Conservation (phyloP, 2,329 filamentous ascomycete species). For the Stylonectria norvegica region DNA sequence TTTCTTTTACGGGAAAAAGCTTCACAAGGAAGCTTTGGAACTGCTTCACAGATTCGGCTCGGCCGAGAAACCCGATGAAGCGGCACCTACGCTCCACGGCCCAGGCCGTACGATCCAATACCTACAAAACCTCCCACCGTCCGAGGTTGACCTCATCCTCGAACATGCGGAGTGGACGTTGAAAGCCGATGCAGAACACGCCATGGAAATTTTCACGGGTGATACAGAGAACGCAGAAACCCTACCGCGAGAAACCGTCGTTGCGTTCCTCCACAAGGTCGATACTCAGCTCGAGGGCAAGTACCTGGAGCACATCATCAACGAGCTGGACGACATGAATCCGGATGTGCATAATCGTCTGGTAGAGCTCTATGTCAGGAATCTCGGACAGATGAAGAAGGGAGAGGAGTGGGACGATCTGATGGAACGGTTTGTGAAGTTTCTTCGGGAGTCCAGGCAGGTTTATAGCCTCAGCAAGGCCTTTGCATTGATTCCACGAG, state of each 20-base stretch:
- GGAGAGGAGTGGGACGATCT: slow-evolving; percentile 53
- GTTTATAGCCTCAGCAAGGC: slow-evolving; percentile 75
- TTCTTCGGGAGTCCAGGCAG: slow-evolving; percentile 71
- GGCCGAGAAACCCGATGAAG: slow-evolving; percentile 47
- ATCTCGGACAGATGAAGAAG: slow-evolving; percentile 45
- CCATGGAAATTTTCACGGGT: slow-evolving; percentile 89
- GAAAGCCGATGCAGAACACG: slow-evolving; percentile 64
- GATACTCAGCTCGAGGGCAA: slow-evolving; percentile 68
- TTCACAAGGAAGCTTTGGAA: slow-evolving; percentile 83
- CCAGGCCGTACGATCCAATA: slow-evolving; percentile 83
- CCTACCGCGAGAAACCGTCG: slow-evolving; percentile 71
- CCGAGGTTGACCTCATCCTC: slow-evolving; percentile 84
- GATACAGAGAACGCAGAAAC: slow-evolving; percentile 95
- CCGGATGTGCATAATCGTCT: slow-evolving; percentile 85
- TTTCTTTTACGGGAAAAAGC: slow-evolving; percentile 91
- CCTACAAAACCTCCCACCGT: slow-evolving; percentile 81
- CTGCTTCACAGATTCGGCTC: slow-evolving; percentile 78
- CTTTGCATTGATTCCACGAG: slow-evolving; percentile 71
- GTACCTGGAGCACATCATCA: slow-evolving; percentile 89
- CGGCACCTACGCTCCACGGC: slow-evolving; percentile 63
- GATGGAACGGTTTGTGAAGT: slow-evolving; percentile 66
- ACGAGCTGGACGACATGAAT: slow-evolving; percentile 78
- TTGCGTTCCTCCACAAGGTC: slow-evolving; percentile 68
- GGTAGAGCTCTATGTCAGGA: slow-evolving; percentile 64
- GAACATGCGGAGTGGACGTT: slow-evolving; percentile 91